Base-by-base conservation (phyloP, 2,329 filamentous ascomycete species). In the Metarhizium album region DNA sequence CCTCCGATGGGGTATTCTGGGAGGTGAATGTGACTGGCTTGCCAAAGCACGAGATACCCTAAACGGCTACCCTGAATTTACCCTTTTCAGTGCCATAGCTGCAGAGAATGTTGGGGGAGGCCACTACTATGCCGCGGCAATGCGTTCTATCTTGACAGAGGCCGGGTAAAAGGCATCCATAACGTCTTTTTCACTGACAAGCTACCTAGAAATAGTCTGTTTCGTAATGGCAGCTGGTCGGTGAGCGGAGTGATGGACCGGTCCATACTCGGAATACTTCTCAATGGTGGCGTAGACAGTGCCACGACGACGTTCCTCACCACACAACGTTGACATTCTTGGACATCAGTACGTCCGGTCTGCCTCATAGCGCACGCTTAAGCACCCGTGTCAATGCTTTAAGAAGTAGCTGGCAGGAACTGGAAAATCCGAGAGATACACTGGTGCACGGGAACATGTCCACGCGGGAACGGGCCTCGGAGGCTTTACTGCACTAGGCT, bases 1-100 rank as follows among this genome's bases (percentile, higher is more conserved):
- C 67, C 14, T 76, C 76, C 8, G 71, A 74, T 9, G 74, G 77
- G 0, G 57, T 83, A 13, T 76, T 75, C 59, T 74, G 81, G 57
- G 72, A 78, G 52, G 70, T 73, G 42, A 77, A 79, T 56, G 66
- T 82, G 38, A 75, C 73, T 9, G 67, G 62, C 0, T 55, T 65
- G 6, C 59, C 62, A 0, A 45, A 57, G 1, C 47, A 23, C 0
- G 56, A 56, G 2, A 45, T 62, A 0, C 20, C 56, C 0, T 42
- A 57, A 2, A 55, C 53, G 1, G 60, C 64, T 1, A 59, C 59
- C 0, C 42, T 67, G 29, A 63, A 65, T 42, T 64, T 67, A 62
- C 59, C 0, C 58, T 65, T 27, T 8, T 48, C 1, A 61, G 57
- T 42, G 59, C 62, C 0, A 18, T 37, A 1, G 58, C 60, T 0